A percentile compares a stretch with the other conserved stretches of the same genome.
These are phyloP conservation scores for Saccharum hybrid DNA, from an alignment of 202 grass and related monocot genomes.

Conservation along the genomic window DNA sequence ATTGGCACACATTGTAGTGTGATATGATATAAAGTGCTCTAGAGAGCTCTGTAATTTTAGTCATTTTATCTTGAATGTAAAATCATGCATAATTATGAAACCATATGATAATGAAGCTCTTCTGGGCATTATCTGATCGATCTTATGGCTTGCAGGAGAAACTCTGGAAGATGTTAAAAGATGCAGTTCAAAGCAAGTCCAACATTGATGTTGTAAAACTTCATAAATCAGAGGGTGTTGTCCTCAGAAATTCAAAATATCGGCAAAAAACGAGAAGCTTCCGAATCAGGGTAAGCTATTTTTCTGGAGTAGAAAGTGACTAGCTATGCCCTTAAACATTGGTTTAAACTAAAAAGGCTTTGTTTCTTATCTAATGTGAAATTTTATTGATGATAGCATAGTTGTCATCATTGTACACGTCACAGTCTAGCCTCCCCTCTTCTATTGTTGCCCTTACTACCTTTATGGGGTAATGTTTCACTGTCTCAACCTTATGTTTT, in stretches of 20 bases:
- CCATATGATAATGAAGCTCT: constrained; percentile 14
- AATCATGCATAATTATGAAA: constrained; percentile 32
- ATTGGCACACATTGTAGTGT: background rate
- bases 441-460: background rate
- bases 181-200: constrained; percentile 78
- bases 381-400: background rate
- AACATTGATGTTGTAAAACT: constrained; percentile 96
- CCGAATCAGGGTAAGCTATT: constrained; percentile 65
- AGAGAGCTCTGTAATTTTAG: background rate
- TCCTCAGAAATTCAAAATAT: constrained; percentile 88
- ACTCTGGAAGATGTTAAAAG: constrained; percentile 94
- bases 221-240: constrained; percentile 97
- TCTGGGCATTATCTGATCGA: constrained; percentile 29
- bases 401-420: background rate
- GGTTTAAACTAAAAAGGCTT: background rate
- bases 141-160: constrained; percentile 75
- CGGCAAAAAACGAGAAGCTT: constrained; percentile 88
- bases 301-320: constrained; percentile 5
- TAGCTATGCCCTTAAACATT: background rate
- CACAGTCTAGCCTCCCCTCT: background rate
- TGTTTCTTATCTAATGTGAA: background rate
- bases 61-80: constrained; percentile 30
- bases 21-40: constrained; percentile 1
- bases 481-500: background rate
- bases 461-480: background rate